These are phyloP conservation scores for Cnidoscolus chayamansa DNA, from an alignment of 441 rosid genomes.

Conservation along the genomic window DNA sequence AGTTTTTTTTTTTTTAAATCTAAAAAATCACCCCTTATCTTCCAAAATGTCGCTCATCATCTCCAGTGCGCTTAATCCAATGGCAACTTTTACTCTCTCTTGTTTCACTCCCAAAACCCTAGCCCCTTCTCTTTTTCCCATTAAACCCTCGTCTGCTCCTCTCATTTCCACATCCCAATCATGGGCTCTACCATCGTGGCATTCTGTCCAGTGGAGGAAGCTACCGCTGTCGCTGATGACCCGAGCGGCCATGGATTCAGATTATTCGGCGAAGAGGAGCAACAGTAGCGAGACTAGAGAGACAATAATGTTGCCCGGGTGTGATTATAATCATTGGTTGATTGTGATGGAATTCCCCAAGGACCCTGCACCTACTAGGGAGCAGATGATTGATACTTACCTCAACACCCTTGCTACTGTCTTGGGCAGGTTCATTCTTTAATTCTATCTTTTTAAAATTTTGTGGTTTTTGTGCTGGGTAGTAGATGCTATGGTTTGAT, in stretches of 20 bases:
- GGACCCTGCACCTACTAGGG: conserved; percentile 90
- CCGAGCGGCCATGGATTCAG: conserved; percentile 55
- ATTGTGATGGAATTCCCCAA: conserved; percentile 98
- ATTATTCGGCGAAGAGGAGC: conserved; percentile 67
- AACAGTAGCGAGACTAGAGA: conserved; percentile 71
- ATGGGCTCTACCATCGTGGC: conserved; percentile 26
- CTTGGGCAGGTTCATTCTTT: conserved; percentile 59
- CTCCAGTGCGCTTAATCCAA: conserved; percentile 4
- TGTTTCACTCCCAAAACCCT: conserved; percentile 43
- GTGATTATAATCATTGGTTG: conserved; percentile 95
- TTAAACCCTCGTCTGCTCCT: conserved; percentile 12
- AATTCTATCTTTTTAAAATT: neutral
- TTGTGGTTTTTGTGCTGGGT: neutral
- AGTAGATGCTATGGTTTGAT: neutral
- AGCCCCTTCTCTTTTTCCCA: conserved; percentile 27
- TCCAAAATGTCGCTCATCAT: conserved; percentile 3
- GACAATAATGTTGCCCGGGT: conserved; percentile 90
- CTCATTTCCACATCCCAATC: neutral
- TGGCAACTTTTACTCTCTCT: conserved; percentile 46
- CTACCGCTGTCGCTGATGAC: conserved; percentile 26
- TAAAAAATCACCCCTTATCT: conserved; percentile 22
- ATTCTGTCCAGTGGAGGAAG: conserved; percentile 17
- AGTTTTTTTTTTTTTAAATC: too few relatives aligned
- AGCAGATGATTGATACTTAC: conserved; percentile 94
- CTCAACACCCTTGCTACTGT: conserved; percentile 85